These are phyloP conservation scores for Podospora pseudopauciseta DNA, from an alignment of 495 filamentous ascomycete genomes.

Conservation along the genomic window DNA sequence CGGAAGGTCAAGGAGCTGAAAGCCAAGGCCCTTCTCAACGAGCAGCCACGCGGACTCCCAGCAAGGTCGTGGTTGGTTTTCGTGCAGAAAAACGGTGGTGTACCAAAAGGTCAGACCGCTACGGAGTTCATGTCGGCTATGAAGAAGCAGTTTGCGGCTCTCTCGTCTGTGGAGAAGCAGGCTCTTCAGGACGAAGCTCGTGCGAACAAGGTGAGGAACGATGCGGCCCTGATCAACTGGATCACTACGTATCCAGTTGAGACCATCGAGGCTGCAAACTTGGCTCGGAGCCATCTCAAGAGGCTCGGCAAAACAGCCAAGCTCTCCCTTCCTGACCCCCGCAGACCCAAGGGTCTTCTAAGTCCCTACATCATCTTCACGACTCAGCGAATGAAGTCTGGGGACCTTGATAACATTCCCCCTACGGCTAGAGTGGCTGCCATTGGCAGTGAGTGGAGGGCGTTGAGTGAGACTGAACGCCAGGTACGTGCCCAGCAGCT, in stretches of 20 bases:
- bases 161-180: conserved; percentile 31
- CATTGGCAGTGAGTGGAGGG: conserved; percentile 53
- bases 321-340: conserved; percentile 51
- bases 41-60: conserved; percentile 23
- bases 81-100: conserved; percentile 10
- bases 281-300: conserved; percentile 53
- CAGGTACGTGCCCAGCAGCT: conserved; percentile 30
- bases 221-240: conserved; percentile 53
- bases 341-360: conserved; percentile 49
- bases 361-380: conserved; percentile 45
- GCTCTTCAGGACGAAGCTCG: conserved; percentile 46
- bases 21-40: conserved; percentile 29
- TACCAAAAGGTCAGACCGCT: not conserved
- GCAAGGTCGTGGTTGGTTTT: conserved; percentile 23
- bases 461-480: conserved; percentile 49
- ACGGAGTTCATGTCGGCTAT: not conserved
- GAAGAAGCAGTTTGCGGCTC: conserved; percentile 21
- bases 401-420: conserved; percentile 44
- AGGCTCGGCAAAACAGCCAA: conserved; percentile 17
- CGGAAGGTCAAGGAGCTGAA: conserved; percentile 20
- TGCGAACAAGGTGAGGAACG: conserved; percentile 45
- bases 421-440: conserved; percentile 29
- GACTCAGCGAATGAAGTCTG: conserved; percentile 42
- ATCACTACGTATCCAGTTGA: conserved; percentile 53
- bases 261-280: conserved; percentile 61